Evolutionary conservation across 495 filamentous ascomycete genomes (phyloP).

Genomic region (Xylaria intraflava): DNA sequence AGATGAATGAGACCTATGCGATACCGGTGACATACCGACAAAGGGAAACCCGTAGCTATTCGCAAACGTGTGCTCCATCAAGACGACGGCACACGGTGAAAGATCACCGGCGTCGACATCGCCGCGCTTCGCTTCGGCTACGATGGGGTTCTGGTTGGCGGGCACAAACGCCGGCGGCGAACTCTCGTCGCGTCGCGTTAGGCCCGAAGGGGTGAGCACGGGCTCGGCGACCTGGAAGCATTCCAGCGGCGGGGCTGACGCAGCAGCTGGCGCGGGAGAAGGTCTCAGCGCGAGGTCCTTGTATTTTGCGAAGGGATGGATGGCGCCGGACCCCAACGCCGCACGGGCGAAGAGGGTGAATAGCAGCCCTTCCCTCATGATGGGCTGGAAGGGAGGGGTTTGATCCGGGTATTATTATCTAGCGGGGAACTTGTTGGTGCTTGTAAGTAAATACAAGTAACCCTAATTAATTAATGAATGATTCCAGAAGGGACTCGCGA

Average conservation of each 20-base stretch:
- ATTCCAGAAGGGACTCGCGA: too few species aligned
- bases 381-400: not conserved
- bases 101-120: constrained; percentile 27
- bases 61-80: constrained; percentile 73
- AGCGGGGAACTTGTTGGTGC: too few species aligned
- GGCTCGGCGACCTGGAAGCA: constrained; percentile 68
- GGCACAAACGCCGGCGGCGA: constrained; percentile 13
- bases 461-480: too few species aligned
- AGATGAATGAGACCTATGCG: too few species aligned
- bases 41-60: constrained; percentile 76
- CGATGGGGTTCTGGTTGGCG: constrained; percentile 10
- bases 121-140: constrained; percentile 32
- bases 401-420: too few species aligned
- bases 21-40: constrained; percentile 65
- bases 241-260: constrained; percentile 36
- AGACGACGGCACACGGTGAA: constrained; percentile 8
- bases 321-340: not conserved
- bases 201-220: constrained; percentile 43
- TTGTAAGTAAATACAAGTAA: too few species aligned
- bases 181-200: constrained; percentile 31
- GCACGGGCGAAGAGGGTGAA: not conserved
- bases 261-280: constrained; percentile 9
- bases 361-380: not conserved
- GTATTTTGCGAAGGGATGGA: constrained; percentile 20
- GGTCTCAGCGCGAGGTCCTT: constrained; percentile 13